Evolutionary conservation across 1,284 basidiomycete species (phyloP).

Genomic region (Cutaneotrichosporon dermatis): DNA sequence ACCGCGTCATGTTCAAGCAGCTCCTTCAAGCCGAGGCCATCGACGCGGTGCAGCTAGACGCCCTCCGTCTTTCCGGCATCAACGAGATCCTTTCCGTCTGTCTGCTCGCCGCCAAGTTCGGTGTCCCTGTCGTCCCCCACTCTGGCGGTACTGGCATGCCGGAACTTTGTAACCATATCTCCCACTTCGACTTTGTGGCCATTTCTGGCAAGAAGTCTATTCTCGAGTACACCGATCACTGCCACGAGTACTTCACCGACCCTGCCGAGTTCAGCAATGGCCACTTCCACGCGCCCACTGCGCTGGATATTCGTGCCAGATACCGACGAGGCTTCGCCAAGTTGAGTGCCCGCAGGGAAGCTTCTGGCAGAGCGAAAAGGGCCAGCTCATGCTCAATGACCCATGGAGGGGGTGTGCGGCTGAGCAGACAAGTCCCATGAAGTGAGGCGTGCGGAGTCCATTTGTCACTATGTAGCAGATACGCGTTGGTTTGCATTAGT

Average conservation of each 20-base stretch:
- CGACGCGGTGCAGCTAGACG: conserved; percentile 88
- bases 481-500: too few relatives aligned
- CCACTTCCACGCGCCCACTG: conserved; percentile 24
- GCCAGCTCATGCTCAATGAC: conserved; percentile 27
- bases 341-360: conserved; percentile 24
- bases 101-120: conserved; percentile 81
- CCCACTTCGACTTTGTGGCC: conserved; percentile 81
- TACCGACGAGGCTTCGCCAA: conserved; percentile 26
- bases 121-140: conserved; percentile 82
- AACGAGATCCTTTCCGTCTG: conserved; percentile 85
- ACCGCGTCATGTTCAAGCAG: conserved; percentile 84
- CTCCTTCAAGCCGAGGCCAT: conserved; percentile 85
- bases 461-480: too few relatives aligned
- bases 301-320: conserved; percentile 24
- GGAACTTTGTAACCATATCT: conserved; percentile 28
- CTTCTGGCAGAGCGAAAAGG: conserved; percentile 29
- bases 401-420: conserved; percentile 23
- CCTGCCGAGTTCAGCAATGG: conserved; percentile 19
- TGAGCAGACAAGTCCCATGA: conserved; percentile 27
- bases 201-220: conserved; percentile 66
- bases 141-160: conserved; percentile 58
- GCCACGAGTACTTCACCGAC: conserved; percentile 26
- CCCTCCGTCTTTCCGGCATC: conserved; percentile 82
- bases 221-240: conserved; percentile 30
- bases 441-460: conserved; percentile 2